phyloP scores from a whole-genome alignment of 2,329 filamentous ascomycete species.

The Ascochyta lentis region DNA sequence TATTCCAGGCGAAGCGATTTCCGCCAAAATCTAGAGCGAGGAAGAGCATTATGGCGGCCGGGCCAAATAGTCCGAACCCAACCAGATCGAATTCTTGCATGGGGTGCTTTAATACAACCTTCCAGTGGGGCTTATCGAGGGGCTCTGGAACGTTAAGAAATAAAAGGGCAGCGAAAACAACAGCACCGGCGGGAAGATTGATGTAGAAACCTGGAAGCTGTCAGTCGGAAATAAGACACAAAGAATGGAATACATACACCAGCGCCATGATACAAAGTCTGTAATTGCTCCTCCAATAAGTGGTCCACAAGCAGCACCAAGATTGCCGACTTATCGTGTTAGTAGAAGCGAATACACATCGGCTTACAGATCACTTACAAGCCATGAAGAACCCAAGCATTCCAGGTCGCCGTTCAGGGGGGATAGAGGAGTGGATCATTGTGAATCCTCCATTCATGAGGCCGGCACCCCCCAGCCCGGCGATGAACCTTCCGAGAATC shows the following conservation, averaged over 20 bases:
- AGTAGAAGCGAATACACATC: constrained; percentile 49
- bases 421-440: constrained; percentile 49
- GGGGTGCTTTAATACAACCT: constrained; percentile 51
- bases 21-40: constrained; percentile 60
- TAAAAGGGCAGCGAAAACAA: constrained; percentile 51
- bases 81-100: constrained; percentile 59
- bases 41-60: constrained; percentile 55
- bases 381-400: constrained; percentile 54
- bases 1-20: constrained; percentile 56
- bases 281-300: constrained; percentile 57
- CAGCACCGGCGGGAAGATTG: constrained; percentile 49
- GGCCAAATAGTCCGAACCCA: constrained; percentile 55
- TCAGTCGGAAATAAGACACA: background rate
- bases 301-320: constrained; percentile 53
- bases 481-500: constrained; percentile 23
- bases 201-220: constrained; percentile 28
- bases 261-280: constrained; percentile 54
- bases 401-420: constrained; percentile 51
- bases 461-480: constrained; percentile 22
- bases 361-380: constrained; percentile 53
- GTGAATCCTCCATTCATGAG: constrained; percentile 50
- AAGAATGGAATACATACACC: constrained; percentile 43
- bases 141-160: constrained; percentile 49
- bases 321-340: constrained; percentile 44
- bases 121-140: constrained; percentile 57